Conservation (phyloP, 805 yeast genomes). For the Candida tibetensis region DNA sequence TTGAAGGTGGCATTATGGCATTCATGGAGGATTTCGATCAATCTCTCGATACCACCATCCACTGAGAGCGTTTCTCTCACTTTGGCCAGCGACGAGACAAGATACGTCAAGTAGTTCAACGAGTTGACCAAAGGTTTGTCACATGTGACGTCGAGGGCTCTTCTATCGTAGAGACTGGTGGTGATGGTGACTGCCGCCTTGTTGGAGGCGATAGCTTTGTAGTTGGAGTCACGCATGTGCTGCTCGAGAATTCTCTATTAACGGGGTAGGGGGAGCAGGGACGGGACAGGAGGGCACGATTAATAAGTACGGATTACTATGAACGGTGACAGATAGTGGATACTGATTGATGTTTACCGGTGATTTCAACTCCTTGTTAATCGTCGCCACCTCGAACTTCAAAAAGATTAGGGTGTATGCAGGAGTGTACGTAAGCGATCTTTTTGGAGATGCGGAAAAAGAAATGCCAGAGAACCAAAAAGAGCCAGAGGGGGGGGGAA, state of each 20-base stretch:
- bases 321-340: too few relatives aligned
- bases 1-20: constrained; percentile 49
- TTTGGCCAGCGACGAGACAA: constrained; percentile 80
- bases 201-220: constrained; percentile 72
- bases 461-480: too few relatives aligned
- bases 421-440: background rate
- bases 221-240: constrained; percentile 91
- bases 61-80: constrained; percentile 84
- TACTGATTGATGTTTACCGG: too few relatives aligned
- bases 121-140: constrained; percentile 91
- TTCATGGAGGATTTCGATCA: constrained; percentile 80
- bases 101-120: constrained; percentile 81
- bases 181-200: constrained; percentile 92
- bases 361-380: background rate
- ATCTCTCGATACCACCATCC: constrained; percentile 91
- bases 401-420: background rate
- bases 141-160: constrained; percentile 88
- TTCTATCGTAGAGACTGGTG: constrained; percentile 81
- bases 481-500: too few relatives aligned
- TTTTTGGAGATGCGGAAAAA: too few relatives aligned
- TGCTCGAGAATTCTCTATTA: too few relatives aligned
- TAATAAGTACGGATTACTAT: too few relatives aligned
- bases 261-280: too few relatives aligned
- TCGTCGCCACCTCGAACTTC: background rate
- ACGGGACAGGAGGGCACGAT: background rate